Evolutionary conservation across 78 protist species (phyloP), one percentile per base, ranked within the genome.

Genomic region (Paratrimastix pyriformis): DNA sequence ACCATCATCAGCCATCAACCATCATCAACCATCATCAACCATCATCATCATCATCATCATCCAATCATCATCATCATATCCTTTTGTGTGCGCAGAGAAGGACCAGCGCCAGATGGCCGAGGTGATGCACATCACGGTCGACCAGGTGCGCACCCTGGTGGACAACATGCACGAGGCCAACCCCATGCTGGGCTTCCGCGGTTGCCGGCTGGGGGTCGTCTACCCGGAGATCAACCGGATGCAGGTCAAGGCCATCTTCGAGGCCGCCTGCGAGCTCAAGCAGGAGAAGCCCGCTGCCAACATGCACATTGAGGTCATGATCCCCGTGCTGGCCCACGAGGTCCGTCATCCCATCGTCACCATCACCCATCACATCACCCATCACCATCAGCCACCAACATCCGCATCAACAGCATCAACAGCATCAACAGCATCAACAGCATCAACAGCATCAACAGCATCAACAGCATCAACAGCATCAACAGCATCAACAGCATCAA

Each of bases 181-280:
- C 86, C 93, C 93, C n/a, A 85, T 89, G 93, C 80, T 89, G 5
- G 93, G 93, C 32, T 74, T 74, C 85, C 73, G 93, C 30, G 93
- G 93, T 5, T 75, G 81, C 80, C 77, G 93, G 32, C 77, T 89
- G 30, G 89, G 87, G 7, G 15, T 85, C 30, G n/a, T 70, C 59
- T 72, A 80, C 82, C 89, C 88, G 29, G 93, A 89, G 79, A 83
- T 89, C 77, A 39, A 60, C 77, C 59, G 37, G 48, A 57, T 83
- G 80, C 91, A 87, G 72, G 80, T 64, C 43, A 80, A 66, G 7
- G 91, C 87, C 54, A 79, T 87, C 39, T 24, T 87, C 45, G 82
- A 74, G 69, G 91, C 87, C 21, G 86, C 84, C 58, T 3, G 2
- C 58, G 79, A 24, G 24, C 3, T 9, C 38, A 24, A 59, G 60